Conservation (phyloP, 2,329 filamentous ascomycete species). For the Lomentospora prolificans region DNA sequence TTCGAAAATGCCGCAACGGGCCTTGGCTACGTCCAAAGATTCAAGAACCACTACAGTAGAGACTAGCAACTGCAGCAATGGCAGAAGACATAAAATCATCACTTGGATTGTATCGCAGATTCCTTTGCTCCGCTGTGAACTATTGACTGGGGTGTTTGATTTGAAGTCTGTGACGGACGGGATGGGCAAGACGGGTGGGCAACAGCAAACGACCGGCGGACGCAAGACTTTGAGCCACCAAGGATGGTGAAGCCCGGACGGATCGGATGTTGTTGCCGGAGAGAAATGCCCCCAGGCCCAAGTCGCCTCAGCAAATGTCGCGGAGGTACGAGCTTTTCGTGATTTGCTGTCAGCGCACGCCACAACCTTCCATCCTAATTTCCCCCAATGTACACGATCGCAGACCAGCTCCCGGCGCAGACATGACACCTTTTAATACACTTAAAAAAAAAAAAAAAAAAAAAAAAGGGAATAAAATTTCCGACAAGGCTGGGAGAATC, state of each 20-base stretch:
- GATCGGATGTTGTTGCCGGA: constrained; percentile 7
- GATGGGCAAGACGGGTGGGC: background rate
- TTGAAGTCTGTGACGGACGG: background rate
- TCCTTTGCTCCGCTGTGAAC: background rate
- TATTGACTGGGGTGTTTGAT: background rate
- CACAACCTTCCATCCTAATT: constrained; percentile 3
- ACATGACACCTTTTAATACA: background rate
- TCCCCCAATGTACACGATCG: background rate
- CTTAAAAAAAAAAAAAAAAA: background rate
- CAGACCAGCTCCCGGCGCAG: background rate
- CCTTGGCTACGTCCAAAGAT: background rate
- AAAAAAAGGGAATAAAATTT: background rate
- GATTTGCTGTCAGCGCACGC: background rate
- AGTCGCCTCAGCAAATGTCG: background rate
- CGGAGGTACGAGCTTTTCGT: background rate
- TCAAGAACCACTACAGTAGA: background rate
- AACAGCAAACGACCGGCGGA: background rate
- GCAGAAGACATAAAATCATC: background rate
- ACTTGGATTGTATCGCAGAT: background rate
- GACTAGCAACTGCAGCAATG: background rate
- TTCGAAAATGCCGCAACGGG: constrained; percentile 1
- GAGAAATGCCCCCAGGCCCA: background rate
- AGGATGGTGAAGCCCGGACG: constrained; percentile 4
- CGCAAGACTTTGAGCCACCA: background rate
- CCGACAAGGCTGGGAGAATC: no score